phyloP scores from a whole-genome alignment of 202 grass and related monocot genomes.

The Musa balbisiana region DNA sequence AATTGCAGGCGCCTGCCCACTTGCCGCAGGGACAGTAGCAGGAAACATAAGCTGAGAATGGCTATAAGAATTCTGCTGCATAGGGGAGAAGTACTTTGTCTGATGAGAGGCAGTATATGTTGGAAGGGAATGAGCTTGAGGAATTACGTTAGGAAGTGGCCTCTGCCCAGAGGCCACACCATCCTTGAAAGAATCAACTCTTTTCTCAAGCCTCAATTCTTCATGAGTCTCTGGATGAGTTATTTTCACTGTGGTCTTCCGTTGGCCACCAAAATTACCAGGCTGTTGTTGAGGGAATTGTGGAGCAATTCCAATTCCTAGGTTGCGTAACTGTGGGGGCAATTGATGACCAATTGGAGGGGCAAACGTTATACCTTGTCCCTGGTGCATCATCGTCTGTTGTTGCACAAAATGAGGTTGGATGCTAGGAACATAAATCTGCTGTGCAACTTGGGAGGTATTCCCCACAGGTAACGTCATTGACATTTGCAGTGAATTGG shows the following conservation, averaged over 20 bases:
- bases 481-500: slow-evolving; percentile 73
- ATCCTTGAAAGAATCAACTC: slow-evolving; percentile 14
- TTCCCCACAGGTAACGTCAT: slow-evolving; percentile 58
- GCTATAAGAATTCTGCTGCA: slow-evolving; percentile 37
- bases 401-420: slow-evolving; percentile 62
- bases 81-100: slow-evolving; percentile 41
- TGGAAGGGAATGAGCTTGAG: slow-evolving; percentile 45
- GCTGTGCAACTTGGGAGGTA: slow-evolving; percentile 56
- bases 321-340: slow-evolving; percentile 45
- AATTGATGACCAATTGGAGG: slow-evolving; percentile 47
- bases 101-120: slow-evolving; percentile 32
- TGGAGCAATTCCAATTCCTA: slow-evolving; percentile 36
- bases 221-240: slow-evolving; percentile 81
- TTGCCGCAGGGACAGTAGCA: slow-evolving; percentile 26
- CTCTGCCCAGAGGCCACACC: slow-evolving; percentile 40
- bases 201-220: slow-evolving; percentile 75
- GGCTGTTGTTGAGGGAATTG: slow-evolving; percentile 57
- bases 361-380: slow-evolving; percentile 49
- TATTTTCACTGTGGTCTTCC: slow-evolving; percentile 74
- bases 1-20: slow-evolving; percentile 45
- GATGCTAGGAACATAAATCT: slow-evolving; percentile 45
- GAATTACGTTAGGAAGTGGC: slow-evolving; percentile 34
- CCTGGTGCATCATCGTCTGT: slow-evolving; percentile 70
- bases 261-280: slow-evolving; percentile 34
- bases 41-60: slow-evolving; percentile 44